phyloP scores from a whole-genome alignment of 495 filamentous ascomycete species.

The Penicillium macrosclerotiorum region DNA sequence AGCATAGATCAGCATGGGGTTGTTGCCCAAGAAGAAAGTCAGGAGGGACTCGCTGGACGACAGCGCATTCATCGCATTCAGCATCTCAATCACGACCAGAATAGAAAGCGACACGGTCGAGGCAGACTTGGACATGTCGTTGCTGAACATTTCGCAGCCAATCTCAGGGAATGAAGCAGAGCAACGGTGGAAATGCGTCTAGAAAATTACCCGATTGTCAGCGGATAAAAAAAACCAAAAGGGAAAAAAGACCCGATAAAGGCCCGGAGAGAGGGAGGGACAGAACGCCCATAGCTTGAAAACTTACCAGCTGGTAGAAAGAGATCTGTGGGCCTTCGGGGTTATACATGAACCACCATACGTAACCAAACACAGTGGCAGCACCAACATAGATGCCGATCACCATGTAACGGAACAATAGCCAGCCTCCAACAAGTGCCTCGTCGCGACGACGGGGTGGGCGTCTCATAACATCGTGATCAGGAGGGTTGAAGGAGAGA shows the following conservation, averaged over 20 bases:
- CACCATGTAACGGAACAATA: constrained; percentile 97
- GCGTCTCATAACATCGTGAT: constrained; percentile 95
- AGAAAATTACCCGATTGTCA: constrained; percentile 10
- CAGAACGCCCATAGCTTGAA: too few species aligned
- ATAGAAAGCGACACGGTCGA: constrained; percentile 93
- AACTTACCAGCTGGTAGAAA: constrained; percentile 78
- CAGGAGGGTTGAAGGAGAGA: constrained; percentile 94
- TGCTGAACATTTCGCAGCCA: constrained; percentile 90
- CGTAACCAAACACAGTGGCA: constrained; percentile 95
- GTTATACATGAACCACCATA: constrained; percentile 99
- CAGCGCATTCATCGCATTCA: constrained; percentile 98
- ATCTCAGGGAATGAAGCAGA: constrained; percentile 82
- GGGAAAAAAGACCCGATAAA: too few species aligned
- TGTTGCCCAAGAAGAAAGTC: constrained; percentile 91
- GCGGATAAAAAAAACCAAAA: constrained; percentile 7
- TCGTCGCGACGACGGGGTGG: constrained; percentile 90
- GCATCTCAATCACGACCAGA: constrained; percentile 98
- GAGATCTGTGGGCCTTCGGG: constrained; percentile 86
- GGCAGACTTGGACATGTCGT: constrained; percentile 84
- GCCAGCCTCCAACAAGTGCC: constrained; percentile 85
- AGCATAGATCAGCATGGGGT: constrained; percentile 95
- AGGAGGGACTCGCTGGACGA: constrained; percentile 93
- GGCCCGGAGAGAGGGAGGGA: too few species aligned
- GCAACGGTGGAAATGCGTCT: constrained; percentile 93
- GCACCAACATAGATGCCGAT: constrained; percentile 93